phyloP scores from a whole-genome alignment of 169 alveolate genomes.

The Cytauxzoon felis region DNA sequence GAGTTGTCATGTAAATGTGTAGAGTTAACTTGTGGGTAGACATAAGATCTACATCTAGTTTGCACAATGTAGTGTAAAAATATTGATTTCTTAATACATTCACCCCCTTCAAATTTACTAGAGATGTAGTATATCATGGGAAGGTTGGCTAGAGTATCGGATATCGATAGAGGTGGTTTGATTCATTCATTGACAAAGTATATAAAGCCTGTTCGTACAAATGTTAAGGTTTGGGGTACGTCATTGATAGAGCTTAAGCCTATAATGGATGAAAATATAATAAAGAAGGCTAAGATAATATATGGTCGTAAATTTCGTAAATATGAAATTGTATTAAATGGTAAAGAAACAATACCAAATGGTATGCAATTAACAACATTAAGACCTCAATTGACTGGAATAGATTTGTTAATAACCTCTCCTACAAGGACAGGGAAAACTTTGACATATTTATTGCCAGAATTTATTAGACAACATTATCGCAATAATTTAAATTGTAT shows the following conservation, averaged over 20 bases:
- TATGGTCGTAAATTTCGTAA: conserved; percentile 24
- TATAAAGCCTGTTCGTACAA: conserved; percentile 15
- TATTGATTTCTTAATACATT: too few species aligned
- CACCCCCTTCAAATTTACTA: too few species aligned
- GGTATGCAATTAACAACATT: conserved; percentile 28
- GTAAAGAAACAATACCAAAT: conserved; percentile 32
- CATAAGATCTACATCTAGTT: too few species aligned
- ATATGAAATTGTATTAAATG: conserved; percentile 8
- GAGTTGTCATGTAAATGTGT: too few species aligned
- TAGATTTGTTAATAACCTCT: conserved; percentile 46
- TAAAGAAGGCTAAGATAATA: background rate
- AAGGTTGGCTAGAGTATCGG: too few species aligned
- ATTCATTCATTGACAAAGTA: too few species aligned
- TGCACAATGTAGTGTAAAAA: too few species aligned
- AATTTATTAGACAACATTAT: conserved; percentile 1
- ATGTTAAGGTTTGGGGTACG: conserved; percentile 63
- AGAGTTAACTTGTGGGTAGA: too few species aligned
- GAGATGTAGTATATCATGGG: too few species aligned
- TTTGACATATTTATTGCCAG: conserved; percentile 50
- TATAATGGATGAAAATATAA: background rate
- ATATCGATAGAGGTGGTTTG: too few species aligned
- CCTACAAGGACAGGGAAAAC: conserved; percentile 54
- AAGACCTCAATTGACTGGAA: conserved; percentile 56
- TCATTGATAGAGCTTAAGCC: conserved; percentile 44
- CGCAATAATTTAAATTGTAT: background rate